phyloP scores from a whole-genome alignment of 306 rosid genomes.

The Casuarina glauca region DNA sequence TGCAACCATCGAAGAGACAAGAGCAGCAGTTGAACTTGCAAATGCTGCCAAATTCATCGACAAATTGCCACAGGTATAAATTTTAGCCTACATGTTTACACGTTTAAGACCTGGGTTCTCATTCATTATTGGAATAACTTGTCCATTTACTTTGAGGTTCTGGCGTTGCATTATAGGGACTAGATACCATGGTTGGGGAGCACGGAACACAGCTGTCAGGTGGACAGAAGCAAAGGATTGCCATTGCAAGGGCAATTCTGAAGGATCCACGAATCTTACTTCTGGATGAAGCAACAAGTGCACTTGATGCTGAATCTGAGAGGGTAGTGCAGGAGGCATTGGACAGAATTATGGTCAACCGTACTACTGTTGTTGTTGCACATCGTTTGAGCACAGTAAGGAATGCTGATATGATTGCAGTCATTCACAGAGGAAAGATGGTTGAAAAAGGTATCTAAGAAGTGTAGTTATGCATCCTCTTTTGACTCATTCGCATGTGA shows the following conservation, averaged over 20 bases:
- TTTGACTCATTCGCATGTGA: background rate
- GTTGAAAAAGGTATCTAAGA: slow-evolving; percentile 10
- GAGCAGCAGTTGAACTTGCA: slow-evolving; percentile 29
- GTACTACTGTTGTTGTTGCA: too few relatives aligned
- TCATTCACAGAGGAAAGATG: slow-evolving; percentile 51
- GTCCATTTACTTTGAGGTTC: too few relatives aligned
- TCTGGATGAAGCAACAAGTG: too few relatives aligned
- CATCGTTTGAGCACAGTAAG: slow-evolving; percentile 46
- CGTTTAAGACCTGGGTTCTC: slow-evolving; percentile 9
- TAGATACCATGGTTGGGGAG: too few relatives aligned
- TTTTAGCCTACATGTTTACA: background rate
- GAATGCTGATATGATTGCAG: slow-evolving; percentile 59
- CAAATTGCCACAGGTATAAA: slow-evolving; percentile 43
- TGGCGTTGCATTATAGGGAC: too few relatives aligned
- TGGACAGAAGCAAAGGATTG: too few relatives aligned
- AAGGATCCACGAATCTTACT: too few relatives aligned
- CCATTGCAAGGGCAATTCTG: too few relatives aligned
- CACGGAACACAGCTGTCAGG: too few relatives aligned
- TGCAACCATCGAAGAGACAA: slow-evolving; percentile 42
- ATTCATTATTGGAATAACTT: background rate
- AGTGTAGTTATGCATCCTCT: background rate
- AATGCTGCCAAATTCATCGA: slow-evolving; percentile 24
- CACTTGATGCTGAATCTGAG: slow-evolving; percentile 53
- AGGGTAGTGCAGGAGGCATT: slow-evolving; percentile 65
- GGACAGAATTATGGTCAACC: slow-evolving; percentile 50